Evolutionary conservation across 164 flowering plant genomes (phyloP).

Genomic region (Santalum album): DNA sequence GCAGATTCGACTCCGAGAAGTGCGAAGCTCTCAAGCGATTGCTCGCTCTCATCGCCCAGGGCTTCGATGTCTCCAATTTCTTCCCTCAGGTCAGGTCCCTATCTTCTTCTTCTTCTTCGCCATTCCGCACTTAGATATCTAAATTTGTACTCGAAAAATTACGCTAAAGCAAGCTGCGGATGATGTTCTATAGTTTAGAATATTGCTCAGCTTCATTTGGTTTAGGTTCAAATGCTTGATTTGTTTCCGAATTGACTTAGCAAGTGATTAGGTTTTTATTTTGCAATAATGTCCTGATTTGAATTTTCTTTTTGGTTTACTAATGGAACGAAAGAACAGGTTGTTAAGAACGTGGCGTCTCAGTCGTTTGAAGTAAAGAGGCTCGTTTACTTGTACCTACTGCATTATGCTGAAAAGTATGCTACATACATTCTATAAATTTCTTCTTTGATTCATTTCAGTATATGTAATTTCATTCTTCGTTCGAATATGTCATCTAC

Average conservation of each 20-base stretch:
- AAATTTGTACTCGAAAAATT: too few species aligned
- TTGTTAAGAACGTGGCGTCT: conserved; percentile 92
- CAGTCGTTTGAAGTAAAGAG: conserved; percentile 93
- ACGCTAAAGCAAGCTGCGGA: too few species aligned
- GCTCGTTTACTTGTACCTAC: conserved; percentile 87
- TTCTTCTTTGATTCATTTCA: not conserved
- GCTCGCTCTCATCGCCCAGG: conserved; percentile 97
- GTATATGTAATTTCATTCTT: too few species aligned
- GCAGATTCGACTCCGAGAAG: conserved; percentile 91
- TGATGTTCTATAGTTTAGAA: too few species aligned
- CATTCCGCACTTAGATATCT: too few species aligned
- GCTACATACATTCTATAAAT: conserved; percentile 11
- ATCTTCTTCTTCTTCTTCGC: not conserved
- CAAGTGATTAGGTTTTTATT: not conserved
- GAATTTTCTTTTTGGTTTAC: not conserved
- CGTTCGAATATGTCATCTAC: too few species aligned
- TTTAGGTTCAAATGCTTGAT: too few species aligned
- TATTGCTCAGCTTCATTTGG: too few species aligned
- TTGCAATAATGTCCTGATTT: not conserved
- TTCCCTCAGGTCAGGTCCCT: conserved; percentile 97
- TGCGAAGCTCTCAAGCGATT: conserved; percentile 92
- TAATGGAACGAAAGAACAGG: conserved; percentile 38
- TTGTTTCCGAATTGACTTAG: too few species aligned
- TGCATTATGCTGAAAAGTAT: conserved; percentile 98
- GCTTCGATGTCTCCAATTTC: conserved; percentile 89